These are phyloP conservation scores for Kernera saxatilis DNA, from an alignment of 345 rosid genomes.

Conservation along the genomic window DNA sequence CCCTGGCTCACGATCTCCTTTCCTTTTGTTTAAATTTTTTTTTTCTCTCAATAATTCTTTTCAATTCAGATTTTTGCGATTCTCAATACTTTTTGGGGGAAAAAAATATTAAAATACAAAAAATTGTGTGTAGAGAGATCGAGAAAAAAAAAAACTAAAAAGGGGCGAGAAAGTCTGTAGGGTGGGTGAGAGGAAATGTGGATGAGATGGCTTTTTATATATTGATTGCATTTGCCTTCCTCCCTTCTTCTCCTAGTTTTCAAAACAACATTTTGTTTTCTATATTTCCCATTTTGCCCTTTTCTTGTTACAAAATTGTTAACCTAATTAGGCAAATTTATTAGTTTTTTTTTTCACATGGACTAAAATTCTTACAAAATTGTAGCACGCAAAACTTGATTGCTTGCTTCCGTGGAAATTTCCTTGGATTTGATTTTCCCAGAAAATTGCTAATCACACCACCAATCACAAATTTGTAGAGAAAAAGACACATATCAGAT, in stretches of 20 bases:
- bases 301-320: slow-evolving; percentile 35
- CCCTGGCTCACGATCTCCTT: slow-evolving; percentile 31
- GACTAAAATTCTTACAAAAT: background rate
- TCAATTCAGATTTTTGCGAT: background rate
- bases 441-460: background rate
- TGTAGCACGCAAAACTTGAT: slow-evolving; percentile 22
- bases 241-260: background rate
- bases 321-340: slow-evolving; percentile 25
- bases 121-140: background rate
- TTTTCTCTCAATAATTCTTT: background rate
- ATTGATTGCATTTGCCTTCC: background rate
- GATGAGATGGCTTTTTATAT: slow-evolving; percentile 8
- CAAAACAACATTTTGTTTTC: background rate
- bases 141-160: background rate
- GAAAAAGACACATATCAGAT: slow-evolving; percentile 14
- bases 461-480: background rate
- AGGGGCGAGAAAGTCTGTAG: background rate
- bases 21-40: background rate
- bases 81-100: background rate
- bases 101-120: background rate
- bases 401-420: slow-evolving; percentile 6
- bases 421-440: background rate
- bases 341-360: background rate
- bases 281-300: slow-evolving; percentile 8
- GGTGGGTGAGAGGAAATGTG: slow-evolving; percentile 28